These are phyloP conservation scores for Asterionellopsis glacialis DNA, from an alignment of 108 stramenopile genomes.

Conservation along the genomic window DNA sequence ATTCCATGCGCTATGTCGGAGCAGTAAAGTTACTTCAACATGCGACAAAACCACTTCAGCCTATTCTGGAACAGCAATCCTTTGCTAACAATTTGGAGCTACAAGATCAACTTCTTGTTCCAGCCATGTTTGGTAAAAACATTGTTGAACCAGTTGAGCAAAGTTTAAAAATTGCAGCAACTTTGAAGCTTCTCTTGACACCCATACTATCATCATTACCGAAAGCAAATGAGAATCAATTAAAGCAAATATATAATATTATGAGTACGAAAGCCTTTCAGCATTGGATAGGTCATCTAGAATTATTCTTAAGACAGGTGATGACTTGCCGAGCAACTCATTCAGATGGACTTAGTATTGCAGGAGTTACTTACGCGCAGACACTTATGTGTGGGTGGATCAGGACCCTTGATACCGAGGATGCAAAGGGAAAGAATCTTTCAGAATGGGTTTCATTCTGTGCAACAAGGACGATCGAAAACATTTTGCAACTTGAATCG, in stretches of 20 bases:
- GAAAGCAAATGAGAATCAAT: too few relatives aligned
- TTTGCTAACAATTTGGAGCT: not conserved
- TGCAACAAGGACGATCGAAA: conserved; percentile 19
- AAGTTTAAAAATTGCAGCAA: not conserved
- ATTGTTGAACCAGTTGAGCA: conserved; percentile 2
- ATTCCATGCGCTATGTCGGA: not conserved
- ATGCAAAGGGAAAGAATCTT: not conserved
- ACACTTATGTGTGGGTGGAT: conserved; percentile 14
- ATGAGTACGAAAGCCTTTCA: not conserved
- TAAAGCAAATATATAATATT: not conserved
- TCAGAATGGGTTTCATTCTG: conserved; percentile 11
- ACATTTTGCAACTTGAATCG: conserved; percentile 14
- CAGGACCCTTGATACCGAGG: not conserved
- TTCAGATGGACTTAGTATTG: conserved; percentile 23
- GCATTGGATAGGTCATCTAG: too few relatives aligned
- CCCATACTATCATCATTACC: not conserved
- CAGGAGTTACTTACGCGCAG: conserved; percentile 34
- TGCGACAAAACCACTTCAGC: not conserved
- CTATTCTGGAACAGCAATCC: not conserved
- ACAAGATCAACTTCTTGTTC: not conserved
- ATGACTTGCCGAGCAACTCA: conserved; percentile 19
- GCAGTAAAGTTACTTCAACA: too few relatives aligned
- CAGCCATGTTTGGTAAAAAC: too few relatives aligned
- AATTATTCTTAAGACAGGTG: conserved; percentile 11
- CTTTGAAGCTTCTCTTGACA: conserved; percentile 6